A percentile compares a stretch with the other conserved stretches of the same genome.
Conservation (phyloP, 805 yeast species). For the Maudiozyma serrabonitensis region DNA sequence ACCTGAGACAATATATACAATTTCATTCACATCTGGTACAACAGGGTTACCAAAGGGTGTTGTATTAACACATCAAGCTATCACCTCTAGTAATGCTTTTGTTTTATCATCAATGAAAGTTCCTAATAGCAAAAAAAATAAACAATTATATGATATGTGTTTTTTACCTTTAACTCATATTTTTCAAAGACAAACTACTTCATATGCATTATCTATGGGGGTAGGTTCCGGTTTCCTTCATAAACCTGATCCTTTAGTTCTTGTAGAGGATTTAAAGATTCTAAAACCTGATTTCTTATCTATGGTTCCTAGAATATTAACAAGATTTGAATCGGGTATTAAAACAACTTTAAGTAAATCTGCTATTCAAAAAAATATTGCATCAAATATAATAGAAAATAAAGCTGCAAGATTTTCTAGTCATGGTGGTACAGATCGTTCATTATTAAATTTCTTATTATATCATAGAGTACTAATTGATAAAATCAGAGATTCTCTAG, state of each 20-base stretch:
- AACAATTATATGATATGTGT: slow-evolving; percentile 29
- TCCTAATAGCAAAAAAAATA: slow-evolving; percentile 15
- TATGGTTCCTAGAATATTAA: slow-evolving; percentile 56
- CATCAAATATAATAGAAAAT: slow-evolving; percentile 18
- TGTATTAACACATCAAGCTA: slow-evolving; percentile 41
- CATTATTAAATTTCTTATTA: slow-evolving; percentile 29
- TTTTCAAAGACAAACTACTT: slow-evolving; percentile 40
- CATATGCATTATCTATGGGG: slow-evolving; percentile 39
- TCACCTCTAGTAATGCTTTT: slow-evolving; percentile 40
- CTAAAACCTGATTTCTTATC: slow-evolving; percentile 45
- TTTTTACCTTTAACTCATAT: slow-evolving; percentile 55
- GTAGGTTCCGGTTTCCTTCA: slow-evolving; percentile 46
- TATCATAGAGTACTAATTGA: slow-evolving; percentile 29
- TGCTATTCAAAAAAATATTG: slow-evolving; percentile 16
- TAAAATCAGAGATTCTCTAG: slow-evolving; percentile 39
- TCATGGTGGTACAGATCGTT: slow-evolving; percentile 33
- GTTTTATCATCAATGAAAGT: slow-evolving; percentile 30
- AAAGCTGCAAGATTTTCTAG: slow-evolving; percentile 16
- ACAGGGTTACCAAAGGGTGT: slow-evolving; percentile 73
- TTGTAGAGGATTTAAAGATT: slow-evolving; percentile 48
- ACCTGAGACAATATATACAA: slow-evolving; percentile 46
- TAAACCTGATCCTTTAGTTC: slow-evolving; percentile 39
- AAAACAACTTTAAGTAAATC: slow-evolving; percentile 31
- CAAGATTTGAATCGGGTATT: slow-evolving; percentile 51
- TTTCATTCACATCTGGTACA: slow-evolving; percentile 68